phyloP scores from a whole-genome alignment of 768 basidiomycete species.

The Tephrocybe sp. region DNA sequence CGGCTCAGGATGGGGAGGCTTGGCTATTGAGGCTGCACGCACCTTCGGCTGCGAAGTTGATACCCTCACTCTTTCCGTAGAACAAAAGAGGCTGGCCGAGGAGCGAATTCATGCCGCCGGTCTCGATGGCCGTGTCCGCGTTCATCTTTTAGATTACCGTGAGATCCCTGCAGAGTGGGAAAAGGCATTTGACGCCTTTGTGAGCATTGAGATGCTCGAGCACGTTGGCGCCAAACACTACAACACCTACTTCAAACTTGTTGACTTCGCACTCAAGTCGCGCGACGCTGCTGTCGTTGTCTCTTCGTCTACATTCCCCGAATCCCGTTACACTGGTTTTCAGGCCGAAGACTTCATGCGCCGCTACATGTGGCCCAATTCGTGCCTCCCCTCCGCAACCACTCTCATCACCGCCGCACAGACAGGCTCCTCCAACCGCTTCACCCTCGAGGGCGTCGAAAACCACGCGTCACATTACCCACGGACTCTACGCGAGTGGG shows the following conservation, averaged over 20 bases:
- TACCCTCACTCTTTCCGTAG: slow-evolving; percentile 82
- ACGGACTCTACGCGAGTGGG: slow-evolving; percentile 92
- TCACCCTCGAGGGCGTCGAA: slow-evolving; percentile 81
- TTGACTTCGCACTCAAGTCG: slow-evolving; percentile 75
- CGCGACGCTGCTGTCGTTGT: slow-evolving; percentile 66
- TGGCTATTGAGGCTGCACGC: slow-evolving; percentile 82
- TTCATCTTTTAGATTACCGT: slow-evolving; percentile 89
- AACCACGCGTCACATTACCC: slow-evolving; percentile 89
- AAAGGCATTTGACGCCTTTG: slow-evolving; percentile 75
- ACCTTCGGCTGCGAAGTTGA: slow-evolving; percentile 82
- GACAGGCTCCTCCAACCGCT: slow-evolving; percentile 64
- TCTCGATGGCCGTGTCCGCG: slow-evolving; percentile 66
- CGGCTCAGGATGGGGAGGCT: slow-evolving; percentile 91
- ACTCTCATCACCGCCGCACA: slow-evolving; percentile 75
- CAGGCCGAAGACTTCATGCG: slow-evolving; percentile 88
- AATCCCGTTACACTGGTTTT: slow-evolving; percentile 63
- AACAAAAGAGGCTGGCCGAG: slow-evolving; percentile 87
- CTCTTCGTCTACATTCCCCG: slow-evolving; percentile 68
- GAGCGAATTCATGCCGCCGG: slow-evolving; percentile 76
- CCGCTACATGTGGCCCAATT: slow-evolving; percentile 87
- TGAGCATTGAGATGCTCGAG: slow-evolving; percentile 84
- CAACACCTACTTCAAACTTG: slow-evolving; percentile 69
- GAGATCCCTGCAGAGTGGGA: slow-evolving; percentile 82
- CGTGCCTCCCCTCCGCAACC: slow-evolving; percentile 83
- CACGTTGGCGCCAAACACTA: slow-evolving; percentile 59